Conservation (phyloP, 2,329 filamentous ascomycete species). For the Neonectria magnoliae region DNA sequence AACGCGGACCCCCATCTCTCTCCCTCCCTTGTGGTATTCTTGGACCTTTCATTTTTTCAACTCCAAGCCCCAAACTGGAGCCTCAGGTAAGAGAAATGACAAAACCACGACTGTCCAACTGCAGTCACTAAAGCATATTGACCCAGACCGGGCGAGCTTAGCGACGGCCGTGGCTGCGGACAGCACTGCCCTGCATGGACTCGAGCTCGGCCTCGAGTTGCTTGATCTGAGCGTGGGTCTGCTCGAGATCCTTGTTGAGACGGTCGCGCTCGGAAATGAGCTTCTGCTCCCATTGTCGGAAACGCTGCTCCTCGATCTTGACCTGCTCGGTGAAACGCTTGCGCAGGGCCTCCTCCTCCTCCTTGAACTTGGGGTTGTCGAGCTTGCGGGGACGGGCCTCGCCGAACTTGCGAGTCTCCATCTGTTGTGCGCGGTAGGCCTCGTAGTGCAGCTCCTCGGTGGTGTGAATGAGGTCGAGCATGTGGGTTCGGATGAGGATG, state of each 20-base stretch:
- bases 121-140: constrained; percentile 39
- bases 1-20: constrained; percentile 37
- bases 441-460: constrained; percentile 99
- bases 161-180: constrained; percentile 91
- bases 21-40: constrained; percentile 44
- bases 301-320: constrained; percentile 99
- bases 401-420: constrained; percentile 99
- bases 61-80: constrained; percentile 48
- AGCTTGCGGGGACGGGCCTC: constrained; percentile 97
- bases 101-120: constrained; percentile 43
- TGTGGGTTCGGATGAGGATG: constrained; percentile 98
- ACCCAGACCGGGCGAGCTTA: constrained; percentile 57
- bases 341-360: constrained; percentile 96
- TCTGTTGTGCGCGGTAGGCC: constrained; percentile 98
- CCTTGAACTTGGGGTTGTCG: constrained; percentile 99
- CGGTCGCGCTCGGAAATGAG: constrained; percentile 98
- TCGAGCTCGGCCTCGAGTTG: constrained; percentile 92
- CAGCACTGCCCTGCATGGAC: constrained; percentile 87
- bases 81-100: constrained; percentile 41
- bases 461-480: constrained; percentile 99
- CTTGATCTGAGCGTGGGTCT: constrained; percentile 95
- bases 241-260: constrained; percentile 99
- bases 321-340: constrained; percentile 99
- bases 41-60: constrained; percentile 47
- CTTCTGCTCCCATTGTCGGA: constrained; percentile 99